phyloP scores from a whole-genome alignment of 129 eudicot genomes.

The Apium graveolens region DNA sequence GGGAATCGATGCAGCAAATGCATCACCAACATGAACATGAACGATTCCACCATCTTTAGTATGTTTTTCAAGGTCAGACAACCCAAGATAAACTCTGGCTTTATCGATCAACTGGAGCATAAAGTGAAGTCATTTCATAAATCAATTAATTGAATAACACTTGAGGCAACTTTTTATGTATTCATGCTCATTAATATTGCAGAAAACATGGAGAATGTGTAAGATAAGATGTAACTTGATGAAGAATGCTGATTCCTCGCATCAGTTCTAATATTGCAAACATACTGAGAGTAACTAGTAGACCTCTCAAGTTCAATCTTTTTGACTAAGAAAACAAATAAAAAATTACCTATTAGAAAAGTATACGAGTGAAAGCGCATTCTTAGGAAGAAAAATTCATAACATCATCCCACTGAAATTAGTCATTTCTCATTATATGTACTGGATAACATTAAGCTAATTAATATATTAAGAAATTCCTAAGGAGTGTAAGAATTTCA shows the following conservation, averaged over 20 bases:
- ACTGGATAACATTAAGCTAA: no score
- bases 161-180: background rate
- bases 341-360: background rate
- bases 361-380: background rate
- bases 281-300: background rate
- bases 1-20: slow-evolving; percentile 47
- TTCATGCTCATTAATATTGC: background rate
- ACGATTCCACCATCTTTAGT: slow-evolving; percentile 65
- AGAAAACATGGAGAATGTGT: background rate
- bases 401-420: background rate
- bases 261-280: background rate
- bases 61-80: slow-evolving; percentile 62
- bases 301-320: background rate
- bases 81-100: slow-evolving; percentile 80
- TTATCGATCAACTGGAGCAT: slow-evolving; percentile 50
- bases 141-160: slow-evolving; percentile 3
- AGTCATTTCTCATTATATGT: background rate
- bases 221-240: background rate
- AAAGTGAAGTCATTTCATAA: slow-evolving; percentile 1
- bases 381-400: background rate
- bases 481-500: no score
- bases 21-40: slow-evolving; percentile 73
- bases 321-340: background rate
- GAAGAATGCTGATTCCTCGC: background rate
- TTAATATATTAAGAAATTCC: background rate